Evolutionary conservation across 1,139 yeast genomes (phyloP), one percentile per base, ranked within the genome.

Genomic region (Yamadazyma dushanensis): DNA sequence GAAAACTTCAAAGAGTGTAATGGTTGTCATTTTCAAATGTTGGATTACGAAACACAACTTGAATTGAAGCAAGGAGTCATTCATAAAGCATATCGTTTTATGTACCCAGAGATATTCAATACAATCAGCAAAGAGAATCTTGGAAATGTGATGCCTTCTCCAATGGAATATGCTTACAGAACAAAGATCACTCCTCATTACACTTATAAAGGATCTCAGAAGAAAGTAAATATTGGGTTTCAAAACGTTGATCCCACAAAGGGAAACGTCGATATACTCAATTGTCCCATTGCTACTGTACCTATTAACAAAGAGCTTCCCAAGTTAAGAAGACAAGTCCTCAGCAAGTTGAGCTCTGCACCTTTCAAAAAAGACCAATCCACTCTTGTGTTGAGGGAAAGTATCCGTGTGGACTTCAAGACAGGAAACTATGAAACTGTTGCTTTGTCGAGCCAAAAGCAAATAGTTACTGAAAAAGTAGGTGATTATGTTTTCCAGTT

Each of bases 151-250:
- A 11, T 32, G 8, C 39, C 44, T 3, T 46, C 51, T 7, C 98
- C 98, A 4, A 62, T 78, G 43, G 76, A 82, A 49, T 86, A 75
- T 55, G 68, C 73, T 27, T 92, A 92, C 61, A 71, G 98, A 55
- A 92, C 98, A 0, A 92, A 92, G 54, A 70, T 92, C 32, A 92
- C 98, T 0, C 98, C 98, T 3, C 98, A 92, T 64, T 92, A 89
- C 60, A 90, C 86, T 51, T 69, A 87, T 35, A 35, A 19, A 14
- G 19, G 31, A 5, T 16, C 27, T 8, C 25, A 14, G 3, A 32
- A 32, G 2, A 22, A 33, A 7, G 33, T 48, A 17, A 43, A 44
- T 1, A 53, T 70, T 16, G 76, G 76, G 3, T 63, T 67, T 34
- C 54, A 66, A 19, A 48, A 61, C 38, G 54, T 58, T 1, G 42